Conservation (phyloP, 1,284 basidiomycete species). For the Salmacisia buchloeana region DNA sequence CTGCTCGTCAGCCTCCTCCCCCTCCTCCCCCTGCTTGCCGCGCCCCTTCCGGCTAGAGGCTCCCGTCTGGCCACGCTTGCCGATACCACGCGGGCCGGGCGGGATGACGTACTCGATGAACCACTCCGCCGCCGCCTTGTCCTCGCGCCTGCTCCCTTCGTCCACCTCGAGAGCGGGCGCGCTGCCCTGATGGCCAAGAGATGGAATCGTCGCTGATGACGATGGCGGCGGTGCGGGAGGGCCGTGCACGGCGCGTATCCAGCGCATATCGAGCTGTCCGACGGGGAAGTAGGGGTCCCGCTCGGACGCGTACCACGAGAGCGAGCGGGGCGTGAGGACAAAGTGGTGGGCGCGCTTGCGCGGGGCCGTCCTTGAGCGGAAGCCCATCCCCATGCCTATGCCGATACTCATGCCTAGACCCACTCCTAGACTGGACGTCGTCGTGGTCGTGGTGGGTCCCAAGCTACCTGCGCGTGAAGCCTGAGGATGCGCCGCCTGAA, state of each 20-base stretch:
- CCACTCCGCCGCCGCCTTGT: not conserved
- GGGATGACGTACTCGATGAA: conserved; percentile 37
- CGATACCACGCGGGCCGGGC: conserved; percentile 48
- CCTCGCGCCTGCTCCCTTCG: conserved; percentile 5
- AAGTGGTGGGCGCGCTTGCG: not conserved
- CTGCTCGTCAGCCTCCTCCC: too few relatives aligned
- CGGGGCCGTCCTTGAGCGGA: not conserved
- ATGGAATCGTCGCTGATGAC: too few relatives aligned
- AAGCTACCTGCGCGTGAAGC: too few relatives aligned
- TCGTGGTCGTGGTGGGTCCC: not conserved
- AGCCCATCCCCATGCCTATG: conserved; percentile 29
- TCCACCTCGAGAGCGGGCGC: conserved; percentile 53
- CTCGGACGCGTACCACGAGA: conserved; percentile 41
- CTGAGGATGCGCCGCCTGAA: too few relatives aligned
- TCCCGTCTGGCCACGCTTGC: too few relatives aligned
- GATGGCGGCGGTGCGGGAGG: conserved; percentile 62
- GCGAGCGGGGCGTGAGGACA: conserved; percentile 28
- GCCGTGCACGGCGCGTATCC: conserved; percentile 65
- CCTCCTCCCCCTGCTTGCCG: too few relatives aligned
- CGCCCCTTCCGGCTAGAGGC: too few relatives aligned
- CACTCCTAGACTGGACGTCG: too few relatives aligned
- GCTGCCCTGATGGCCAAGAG: too few relatives aligned
- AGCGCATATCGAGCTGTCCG: conserved; percentile 81
- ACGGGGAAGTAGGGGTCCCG: conserved; percentile 95
- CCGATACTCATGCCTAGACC: too few relatives aligned